Base-by-base conservation (phyloP, 78 protist species). In the Pigoraptor vietnamica region DNA sequence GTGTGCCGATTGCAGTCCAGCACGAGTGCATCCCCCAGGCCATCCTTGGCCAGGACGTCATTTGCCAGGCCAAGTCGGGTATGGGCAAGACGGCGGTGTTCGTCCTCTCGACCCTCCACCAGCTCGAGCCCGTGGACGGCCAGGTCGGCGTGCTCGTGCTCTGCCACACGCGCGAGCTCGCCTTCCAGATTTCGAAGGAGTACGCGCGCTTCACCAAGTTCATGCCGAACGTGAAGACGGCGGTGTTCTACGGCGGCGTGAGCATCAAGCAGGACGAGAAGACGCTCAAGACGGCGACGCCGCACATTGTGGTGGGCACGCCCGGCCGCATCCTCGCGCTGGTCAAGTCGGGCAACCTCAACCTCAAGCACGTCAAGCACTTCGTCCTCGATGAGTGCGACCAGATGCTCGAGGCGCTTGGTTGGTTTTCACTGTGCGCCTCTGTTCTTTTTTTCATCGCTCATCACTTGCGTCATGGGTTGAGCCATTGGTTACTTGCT, bases 71-170 rank as follows among this genome's bases (percentile, higher is more conserved):
- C 84, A 97, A 97, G 95, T 81, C 97, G 1, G 99, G 99, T 37
- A 99, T 98, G 99, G 99, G 99, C 83, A 99, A 99, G 96, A 99
- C 99, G 25, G 99, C 99, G 32, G 99, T 99, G 39, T 99, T 98
- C 89, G 99, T 98, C 36, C 81, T 98, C n/a, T 86, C 99, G 40
- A 93, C 95, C 37, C 95, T 99, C 29, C 98, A 99, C 83, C 98
- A 95, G 93, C 87, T 98, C 37, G 96, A 94, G 32, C 92, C 91
- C 48, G 79, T 0, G 23, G 94, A 92, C 2, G 93, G 90, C 33
- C 37, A 95, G 91, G 90, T 95, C 86, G 38, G 55, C 37, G 95
- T 95, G n/a, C 89, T 98, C 29, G 98, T 98, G 36, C 37, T 98
- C 34, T 94, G 96, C 93, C 99, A 98, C 96, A 97, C 99, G 0